Conservation (phyloP, 805 yeast genomes). For the Ascoidea tarda region DNA sequence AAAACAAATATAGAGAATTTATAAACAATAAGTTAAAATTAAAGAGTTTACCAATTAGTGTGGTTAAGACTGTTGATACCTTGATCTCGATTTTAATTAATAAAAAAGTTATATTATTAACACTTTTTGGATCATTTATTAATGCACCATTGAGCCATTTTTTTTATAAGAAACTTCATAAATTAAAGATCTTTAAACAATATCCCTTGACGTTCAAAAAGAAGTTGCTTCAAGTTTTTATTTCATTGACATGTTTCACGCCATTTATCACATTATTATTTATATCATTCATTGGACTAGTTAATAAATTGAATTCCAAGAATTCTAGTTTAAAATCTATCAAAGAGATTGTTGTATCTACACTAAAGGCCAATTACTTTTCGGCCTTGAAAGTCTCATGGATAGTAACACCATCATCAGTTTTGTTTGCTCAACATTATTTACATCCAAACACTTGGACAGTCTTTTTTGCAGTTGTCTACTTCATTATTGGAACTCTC, state of each 20-base stretch:
- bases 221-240: slow-evolving; percentile 34
- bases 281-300: slow-evolving; percentile 37
- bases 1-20: too few species aligned
- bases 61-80: not conserved
- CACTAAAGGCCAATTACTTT: slow-evolving; percentile 28
- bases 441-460: slow-evolving; percentile 50
- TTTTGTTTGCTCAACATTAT: slow-evolving; percentile 42
- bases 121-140: slow-evolving; percentile 37
- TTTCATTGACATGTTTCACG: slow-evolving; percentile 39
- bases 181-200: slow-evolving; percentile 16
- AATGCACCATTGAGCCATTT: slow-evolving; percentile 47
- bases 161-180: slow-evolving; percentile 31
- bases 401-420: slow-evolving; percentile 35
- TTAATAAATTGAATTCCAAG: slow-evolving; percentile 19
- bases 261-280: slow-evolving; percentile 36
- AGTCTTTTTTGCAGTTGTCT: slow-evolving; percentile 42
- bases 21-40: too few species aligned
- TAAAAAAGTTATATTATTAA: slow-evolving; percentile 34
- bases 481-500: slow-evolving; percentile 44
- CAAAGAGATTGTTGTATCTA: slow-evolving; percentile 12
- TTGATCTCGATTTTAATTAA: too few species aligned
- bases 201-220: slow-evolving; percentile 24
- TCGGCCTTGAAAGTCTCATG: slow-evolving; percentile 37
- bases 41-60: not conserved
- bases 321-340: not conserved